Evolutionary conservation across 2,329 filamentous ascomycete genomes (phyloP), one percentile per base, ranked within the genome.

Genomic region (Cladophialophora yegresii): DNA sequence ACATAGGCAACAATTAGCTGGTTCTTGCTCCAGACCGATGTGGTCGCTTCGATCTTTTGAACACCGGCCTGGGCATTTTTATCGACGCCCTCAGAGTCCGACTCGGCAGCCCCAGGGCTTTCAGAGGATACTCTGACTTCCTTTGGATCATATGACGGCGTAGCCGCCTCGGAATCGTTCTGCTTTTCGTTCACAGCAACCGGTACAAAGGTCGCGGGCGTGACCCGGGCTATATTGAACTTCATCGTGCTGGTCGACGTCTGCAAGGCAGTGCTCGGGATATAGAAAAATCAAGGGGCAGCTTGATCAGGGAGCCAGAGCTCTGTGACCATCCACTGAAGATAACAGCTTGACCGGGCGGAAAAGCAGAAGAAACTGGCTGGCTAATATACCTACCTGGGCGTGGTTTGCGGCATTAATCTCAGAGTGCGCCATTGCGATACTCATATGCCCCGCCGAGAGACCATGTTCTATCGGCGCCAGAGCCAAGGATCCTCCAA

Each of bases 21-120:
- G 26, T 59, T 26, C 61, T 73, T 78, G 32, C 72, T 72, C 78
- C 78, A 80, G 23, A 73, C 75, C 51, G 78, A 69, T 9, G 78
- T 75, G 22, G 75, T 72, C 16, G 78, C 78, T 66, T 80, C 77
- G 5, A 77, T 75, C 61, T 79, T 76, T 58, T 78, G 72, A n/a
- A 79, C 76, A 69, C 77, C 77, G 26, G 58, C 49, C 32, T 72
- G 68, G 51, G 72, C 72, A 66, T 69, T 64, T 30, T 69, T 45
- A 7, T 74, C 75, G 64, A 76, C 58, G 12, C 22, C 47, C n/a
- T 63, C 33, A 47, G 60, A 51, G 33, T 57, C 43, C 16, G 56
- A 51, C 6, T 59, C 56, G 45, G 28, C 26, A 2, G 56, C 26
- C 9, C 7, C 30, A 26, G 45, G 28, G 30, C 43, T 23, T 40